Conservation (phyloP, 2,329 filamentous ascomycete species). For the Aschersonia sp. region DNA sequence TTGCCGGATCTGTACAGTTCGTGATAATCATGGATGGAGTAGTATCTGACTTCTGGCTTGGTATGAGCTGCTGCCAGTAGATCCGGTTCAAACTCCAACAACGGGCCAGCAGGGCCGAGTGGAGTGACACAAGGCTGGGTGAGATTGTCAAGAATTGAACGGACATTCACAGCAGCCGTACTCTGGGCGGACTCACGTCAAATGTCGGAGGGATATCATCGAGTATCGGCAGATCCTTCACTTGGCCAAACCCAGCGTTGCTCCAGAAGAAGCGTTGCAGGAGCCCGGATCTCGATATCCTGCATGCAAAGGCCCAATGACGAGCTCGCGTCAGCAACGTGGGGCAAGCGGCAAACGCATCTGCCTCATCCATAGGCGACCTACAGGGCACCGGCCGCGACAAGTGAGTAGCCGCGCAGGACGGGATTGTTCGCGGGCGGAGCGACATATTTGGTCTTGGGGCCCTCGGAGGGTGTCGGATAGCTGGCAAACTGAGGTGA, state of each 20-base stretch:
- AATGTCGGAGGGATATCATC: constrained; percentile 28
- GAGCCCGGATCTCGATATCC: constrained; percentile 42
- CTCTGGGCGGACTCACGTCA: constrained; percentile 20
- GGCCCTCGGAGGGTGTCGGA: constrained; percentile 19
- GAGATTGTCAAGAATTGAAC: neutral
- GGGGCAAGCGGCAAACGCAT: neutral
- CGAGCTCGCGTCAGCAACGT: no score
- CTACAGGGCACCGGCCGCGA: constrained; percentile 5
- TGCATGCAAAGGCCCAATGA: constrained; percentile 12
- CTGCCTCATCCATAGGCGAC: neutral
- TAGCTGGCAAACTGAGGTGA: constrained; percentile 24
- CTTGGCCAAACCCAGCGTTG: constrained; percentile 43
- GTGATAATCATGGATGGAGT: constrained; percentile 64
- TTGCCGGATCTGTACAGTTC: constrained; percentile 55
- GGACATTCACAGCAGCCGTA: neutral
- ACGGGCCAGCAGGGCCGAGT: constrained; percentile 20
- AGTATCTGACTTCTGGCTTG: constrained; percentile 37
- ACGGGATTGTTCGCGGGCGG: constrained; percentile 47
- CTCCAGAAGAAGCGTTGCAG: constrained; percentile 54
- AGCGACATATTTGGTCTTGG: constrained; percentile 20
- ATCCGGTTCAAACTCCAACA: constrained; percentile 26
- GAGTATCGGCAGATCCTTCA: constrained; percentile 32
- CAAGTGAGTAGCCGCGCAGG: constrained; percentile 49
- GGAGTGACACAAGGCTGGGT: constrained; percentile 42
- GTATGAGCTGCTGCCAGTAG: constrained; percentile 25